These are phyloP conservation scores for Ilex paraguariensis DNA, from an alignment of 305 asterid genomes.

Conservation along the genomic window DNA sequence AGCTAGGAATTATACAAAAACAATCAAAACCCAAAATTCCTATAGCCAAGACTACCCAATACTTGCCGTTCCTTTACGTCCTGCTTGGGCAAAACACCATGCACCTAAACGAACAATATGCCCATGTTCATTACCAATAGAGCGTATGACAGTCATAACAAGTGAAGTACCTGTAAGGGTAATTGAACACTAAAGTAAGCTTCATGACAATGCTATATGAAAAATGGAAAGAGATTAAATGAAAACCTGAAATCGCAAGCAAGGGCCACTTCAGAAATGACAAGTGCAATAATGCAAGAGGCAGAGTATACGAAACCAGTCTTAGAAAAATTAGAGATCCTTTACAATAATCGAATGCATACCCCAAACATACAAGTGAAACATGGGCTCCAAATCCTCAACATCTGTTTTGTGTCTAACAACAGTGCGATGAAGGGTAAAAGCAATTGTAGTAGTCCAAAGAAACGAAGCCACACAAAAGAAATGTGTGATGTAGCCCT, in stretches of 20 bases:
- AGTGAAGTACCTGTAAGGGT: constrained; percentile 82
- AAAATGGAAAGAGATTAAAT: no score
- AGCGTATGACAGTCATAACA: constrained; percentile 85
- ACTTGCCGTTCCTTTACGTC: constrained; percentile 91
- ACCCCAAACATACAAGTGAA: constrained; percentile 99
- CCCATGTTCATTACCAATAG: constrained; percentile 80
- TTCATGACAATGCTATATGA: neutral
- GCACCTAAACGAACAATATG: constrained; percentile 74
- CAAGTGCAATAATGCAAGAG: neutral
- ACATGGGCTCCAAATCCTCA: constrained; percentile 96
- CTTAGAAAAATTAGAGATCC: constrained; percentile 10
- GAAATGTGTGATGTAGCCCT: constrained; percentile 96
- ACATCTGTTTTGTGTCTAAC: constrained; percentile 98
- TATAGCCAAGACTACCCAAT: constrained; percentile 4
- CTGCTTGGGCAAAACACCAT: constrained; percentile 94
- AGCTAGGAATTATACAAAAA: constrained; percentile 3
- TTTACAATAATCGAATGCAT: constrained; percentile 21
- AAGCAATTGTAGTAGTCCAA: constrained; percentile 97
- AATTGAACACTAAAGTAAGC: neutral
- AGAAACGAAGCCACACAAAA: constrained; percentile 96
- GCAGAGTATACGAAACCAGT: neutral
- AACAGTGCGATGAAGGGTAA: constrained; percentile 94
- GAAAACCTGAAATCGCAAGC: no score
- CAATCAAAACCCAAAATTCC: constrained; percentile 4
- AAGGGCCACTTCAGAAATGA: no score